Conservation (phyloP, 1,284 basidiomycete species). For the Trametes versicolor region DNA sequence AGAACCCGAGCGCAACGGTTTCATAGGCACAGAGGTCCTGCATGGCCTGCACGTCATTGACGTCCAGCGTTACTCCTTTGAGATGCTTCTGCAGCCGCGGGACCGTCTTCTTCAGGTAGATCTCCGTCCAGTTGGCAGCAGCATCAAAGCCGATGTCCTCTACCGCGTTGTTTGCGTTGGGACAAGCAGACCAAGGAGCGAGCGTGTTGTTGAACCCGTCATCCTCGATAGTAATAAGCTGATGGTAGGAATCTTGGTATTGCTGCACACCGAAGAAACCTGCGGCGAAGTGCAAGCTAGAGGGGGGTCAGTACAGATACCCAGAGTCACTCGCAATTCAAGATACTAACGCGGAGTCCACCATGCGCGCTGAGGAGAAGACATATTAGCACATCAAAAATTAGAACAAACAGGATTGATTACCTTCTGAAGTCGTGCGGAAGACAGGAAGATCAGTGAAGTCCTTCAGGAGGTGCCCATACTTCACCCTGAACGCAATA, state of each 20-base stretch:
- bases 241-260: constrained; percentile 55
- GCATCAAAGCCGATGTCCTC: constrained; percentile 43
- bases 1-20: constrained; percentile 74
- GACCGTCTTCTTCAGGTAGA: constrained; percentile 63
- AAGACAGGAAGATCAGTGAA: constrained; percentile 65
- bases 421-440: constrained; percentile 65
- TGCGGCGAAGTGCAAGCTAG: constrained; percentile 61
- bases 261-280: constrained; percentile 69
- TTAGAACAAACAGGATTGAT: not conserved
- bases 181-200: constrained; percentile 58
- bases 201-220: constrained; percentile 66
- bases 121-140: constrained; percentile 55
- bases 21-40: constrained; percentile 69
- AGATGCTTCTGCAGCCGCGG: constrained; percentile 57
- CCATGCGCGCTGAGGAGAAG: constrained; percentile 52
- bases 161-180: constrained; percentile 52
- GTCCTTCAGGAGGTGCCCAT: constrained; percentile 64
- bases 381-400: not conserved
- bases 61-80: constrained; percentile 59
- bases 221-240: constrained; percentile 62
- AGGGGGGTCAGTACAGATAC: not conserved
- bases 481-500: constrained; percentile 60
- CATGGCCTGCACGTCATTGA: constrained; percentile 56
- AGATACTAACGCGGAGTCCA: constrained; percentile 60
- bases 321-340: not conserved